Percentiles rank a stretch among this genome's conserved stretches.
phyloP scores from a whole-genome alignment of 257 asterid genomes.

The Solanum paucissectum region DNA sequence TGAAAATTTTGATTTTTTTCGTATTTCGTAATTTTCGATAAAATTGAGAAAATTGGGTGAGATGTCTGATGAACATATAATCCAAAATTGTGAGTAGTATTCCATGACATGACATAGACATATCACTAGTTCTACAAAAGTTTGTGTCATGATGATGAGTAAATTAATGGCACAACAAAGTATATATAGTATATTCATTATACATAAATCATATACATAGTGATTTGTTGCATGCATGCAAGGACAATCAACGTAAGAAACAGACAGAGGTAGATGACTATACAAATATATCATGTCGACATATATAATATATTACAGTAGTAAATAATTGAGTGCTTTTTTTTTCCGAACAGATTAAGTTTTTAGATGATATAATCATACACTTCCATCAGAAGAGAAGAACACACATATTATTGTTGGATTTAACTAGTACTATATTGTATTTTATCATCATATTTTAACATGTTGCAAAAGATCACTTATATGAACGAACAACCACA shows the following conservation, averaged over 20 bases:
- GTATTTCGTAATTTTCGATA: background rate
- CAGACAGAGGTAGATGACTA: background rate
- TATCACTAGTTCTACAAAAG: background rate
- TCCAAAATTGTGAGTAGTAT: background rate
- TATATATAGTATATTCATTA: background rate
- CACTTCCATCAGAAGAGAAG: background rate
- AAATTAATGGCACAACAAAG: background rate
- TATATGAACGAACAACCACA: background rate
- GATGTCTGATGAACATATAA: background rate
- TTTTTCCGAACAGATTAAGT: rapidly evolving
- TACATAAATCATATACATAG: background rate
- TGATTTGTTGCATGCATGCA: conserved; percentile 1
- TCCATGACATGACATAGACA: background rate
- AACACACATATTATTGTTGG: background rate
- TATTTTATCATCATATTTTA: background rate
- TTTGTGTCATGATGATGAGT: background rate
- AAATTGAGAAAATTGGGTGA: background rate
- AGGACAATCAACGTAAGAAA: background rate
- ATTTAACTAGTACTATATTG: background rate
- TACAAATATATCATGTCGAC: background rate
- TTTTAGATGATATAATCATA: background rate
- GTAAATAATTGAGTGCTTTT: background rate
- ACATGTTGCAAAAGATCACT: background rate
- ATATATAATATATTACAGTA: background rate
- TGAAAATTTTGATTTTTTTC: background rate